Evolutionary conservation across 306 rosid species (phyloP), one percentile per base, ranked within the genome.

Genomic region (Mimosa pudica): DNA sequence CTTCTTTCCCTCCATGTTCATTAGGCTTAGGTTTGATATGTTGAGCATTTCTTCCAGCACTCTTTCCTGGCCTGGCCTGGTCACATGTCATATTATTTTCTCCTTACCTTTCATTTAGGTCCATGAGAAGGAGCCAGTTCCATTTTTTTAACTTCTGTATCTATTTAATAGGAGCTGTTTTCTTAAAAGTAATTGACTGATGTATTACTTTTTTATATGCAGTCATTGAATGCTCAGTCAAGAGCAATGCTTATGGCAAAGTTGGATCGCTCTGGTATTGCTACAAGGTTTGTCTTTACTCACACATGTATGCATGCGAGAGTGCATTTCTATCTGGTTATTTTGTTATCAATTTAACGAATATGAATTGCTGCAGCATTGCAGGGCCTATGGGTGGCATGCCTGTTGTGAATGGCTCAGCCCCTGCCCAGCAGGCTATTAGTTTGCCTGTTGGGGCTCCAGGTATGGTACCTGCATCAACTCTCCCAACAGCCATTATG

Each of bases 141-240:
- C 11, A 8, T 20, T 18, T 42, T 4, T 10, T n/a, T 9, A 3
- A 16, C 16, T 52, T 2, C 13, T 35, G 24, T 52, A 36, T 4
- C 11, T 4, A n/a, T 17, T n/a, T 68, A 66, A n/a, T 30, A 14
- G 24, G 7, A 13, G 47, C 5, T 1, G 14, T 2, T 47, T 7
- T 77, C 30, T 47, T 38, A 41, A 18, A 10, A 41, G 41, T 71
- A 42, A 11, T 47, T 76, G 57, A 48, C 81, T 81, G 52, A 75
- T 71, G 44, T 74, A 33, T 67, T 75, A 8, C 76, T 42, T 62
- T 54, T 71, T 70, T 67, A 33, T 75, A 10, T 88, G 80, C 88
- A 95, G 99, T 74, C 99, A 71, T 82, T 95, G 78, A 95, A 95
- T 89, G 99, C 98, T 58, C 99, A 95, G 76, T 95, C 99, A 76